Evolutionary conservation across 129 eudicot genomes (phyloP).

Genomic region (Pittosporum tobira): DNA sequence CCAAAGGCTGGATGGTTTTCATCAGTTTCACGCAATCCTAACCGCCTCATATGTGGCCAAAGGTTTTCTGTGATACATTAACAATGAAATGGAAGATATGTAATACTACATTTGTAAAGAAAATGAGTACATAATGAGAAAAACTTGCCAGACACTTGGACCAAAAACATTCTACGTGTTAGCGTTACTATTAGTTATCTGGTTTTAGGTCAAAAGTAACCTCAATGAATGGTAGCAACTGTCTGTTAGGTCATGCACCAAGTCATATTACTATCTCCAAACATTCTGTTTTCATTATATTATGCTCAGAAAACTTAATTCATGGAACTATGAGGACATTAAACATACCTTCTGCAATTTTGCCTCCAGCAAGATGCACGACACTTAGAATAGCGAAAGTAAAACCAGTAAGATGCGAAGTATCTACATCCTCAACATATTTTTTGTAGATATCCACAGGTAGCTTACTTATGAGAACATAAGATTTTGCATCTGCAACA

Average conservation of each 20-base stretch:
- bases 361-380: slow-evolving; percentile 83
- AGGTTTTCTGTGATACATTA: slow-evolving; percentile 50
- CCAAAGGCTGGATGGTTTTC: slow-evolving; percentile 61
- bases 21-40: slow-evolving; percentile 69
- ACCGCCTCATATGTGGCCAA: slow-evolving; percentile 86
- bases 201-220: neutral
- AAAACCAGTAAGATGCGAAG: slow-evolving; percentile 55
- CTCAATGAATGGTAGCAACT: neutral
- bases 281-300: neutral
- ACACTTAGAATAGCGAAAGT: slow-evolving; percentile 67
- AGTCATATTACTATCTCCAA: neutral
- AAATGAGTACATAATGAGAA: neutral
- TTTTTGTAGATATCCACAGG: slow-evolving; percentile 52
- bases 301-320: slow-evolving; percentile 1
- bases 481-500: slow-evolving; percentile 64
- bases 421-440: slow-evolving; percentile 58
- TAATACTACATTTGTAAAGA: too few relatives aligned
- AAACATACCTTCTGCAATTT: slow-evolving; percentile 62
- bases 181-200: neutral
- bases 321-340: slow-evolving; percentile 6
- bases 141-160: neutral
- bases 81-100: neutral
- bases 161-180: neutral
- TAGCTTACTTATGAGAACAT: slow-evolving; percentile 58
- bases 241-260: neutral